Evolutionary conservation across 148 eudicot genomes (phyloP).

Genomic region (Camellia lanceoleosa): DNA sequence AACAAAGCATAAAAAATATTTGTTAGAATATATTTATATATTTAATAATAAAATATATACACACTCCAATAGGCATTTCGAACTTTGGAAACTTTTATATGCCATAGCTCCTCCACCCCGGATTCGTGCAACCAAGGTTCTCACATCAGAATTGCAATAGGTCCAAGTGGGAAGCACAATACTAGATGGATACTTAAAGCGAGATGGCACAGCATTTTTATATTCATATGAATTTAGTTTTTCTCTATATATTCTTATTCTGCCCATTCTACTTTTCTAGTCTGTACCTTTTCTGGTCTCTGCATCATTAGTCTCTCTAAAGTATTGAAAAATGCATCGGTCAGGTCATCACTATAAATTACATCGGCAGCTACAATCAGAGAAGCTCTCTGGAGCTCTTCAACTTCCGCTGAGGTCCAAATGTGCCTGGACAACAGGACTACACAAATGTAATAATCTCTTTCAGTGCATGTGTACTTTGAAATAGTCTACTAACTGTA

Average conservation of each 20-base stretch:
- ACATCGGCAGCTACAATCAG: slow-evolving; percentile 97
- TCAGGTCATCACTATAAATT: slow-evolving; percentile 82
- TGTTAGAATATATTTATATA: too few species aligned
- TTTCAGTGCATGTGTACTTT: not conserved
- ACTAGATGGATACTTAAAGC: not conserved
- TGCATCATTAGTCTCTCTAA: slow-evolving; percentile 55
- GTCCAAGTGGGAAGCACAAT: not conserved
- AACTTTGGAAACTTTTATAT: too few species aligned
- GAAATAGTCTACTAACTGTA: not conserved
- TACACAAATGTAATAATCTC: slow-evolving; percentile 6
- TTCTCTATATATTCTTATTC: not conserved
- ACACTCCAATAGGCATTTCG: too few species aligned
- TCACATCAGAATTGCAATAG: not conserved
- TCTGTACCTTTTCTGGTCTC: slow-evolving; percentile 61
- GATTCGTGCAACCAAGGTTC: too few species aligned
- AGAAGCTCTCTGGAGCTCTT: slow-evolving; percentile 57
- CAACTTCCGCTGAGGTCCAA: slow-evolving; percentile 67
- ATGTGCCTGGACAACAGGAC: slow-evolving; percentile 43
- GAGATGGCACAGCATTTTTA: not conserved
- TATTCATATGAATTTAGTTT: not conserved
- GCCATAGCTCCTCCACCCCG: too few species aligned
- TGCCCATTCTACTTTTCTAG: slow-evolving; percentile 5
- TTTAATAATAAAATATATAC: too few species aligned
- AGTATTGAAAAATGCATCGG: slow-evolving; percentile 74
- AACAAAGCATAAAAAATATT: too few species aligned